These are phyloP conservation scores for Coemansia reversa DNA, from an alignment of 192 early-diverging fungal species.

Conservation along the genomic window DNA sequence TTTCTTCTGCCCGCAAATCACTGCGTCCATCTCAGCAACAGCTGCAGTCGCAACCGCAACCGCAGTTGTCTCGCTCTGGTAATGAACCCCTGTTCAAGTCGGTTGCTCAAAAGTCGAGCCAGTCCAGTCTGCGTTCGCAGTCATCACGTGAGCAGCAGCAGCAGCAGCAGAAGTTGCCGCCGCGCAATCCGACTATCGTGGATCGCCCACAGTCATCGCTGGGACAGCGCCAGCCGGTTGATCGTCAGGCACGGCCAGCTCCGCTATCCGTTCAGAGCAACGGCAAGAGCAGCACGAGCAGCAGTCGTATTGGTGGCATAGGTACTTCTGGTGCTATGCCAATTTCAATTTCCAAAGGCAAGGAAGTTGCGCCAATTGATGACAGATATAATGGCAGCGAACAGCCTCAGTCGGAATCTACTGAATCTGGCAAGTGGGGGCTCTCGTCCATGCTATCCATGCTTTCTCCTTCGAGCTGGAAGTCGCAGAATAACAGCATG, in stretches of 20 bases:
- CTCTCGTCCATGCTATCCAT: slow-evolving; percentile 44
- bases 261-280: slow-evolving; percentile 6
- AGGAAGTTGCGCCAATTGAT: background rate
- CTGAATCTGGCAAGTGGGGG: slow-evolving; percentile 33
- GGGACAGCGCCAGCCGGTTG: background rate
- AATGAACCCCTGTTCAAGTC: slow-evolving; percentile 38
- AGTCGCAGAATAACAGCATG: slow-evolving; percentile 16
- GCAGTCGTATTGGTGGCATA: background rate
- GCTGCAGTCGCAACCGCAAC: background rate
- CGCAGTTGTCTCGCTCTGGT: background rate
- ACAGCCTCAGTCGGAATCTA: slow-evolving; percentile 6
- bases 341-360: slow-evolving; percentile 21
- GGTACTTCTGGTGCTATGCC: slow-evolving; percentile 13
- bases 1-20: slow-evolving; percentile 1
- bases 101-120: slow-evolving; percentile 15
- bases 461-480: slow-evolving; percentile 53
- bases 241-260: slow-evolving; percentile 17
- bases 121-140: slow-evolving; percentile 15
- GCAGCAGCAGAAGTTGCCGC: background rate
- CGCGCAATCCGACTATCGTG: background rate
- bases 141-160: slow-evolving; percentile 16
- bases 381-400: slow-evolving; percentile 6
- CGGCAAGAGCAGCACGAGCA: slow-evolving; percentile 7
- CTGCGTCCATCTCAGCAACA: background rate
- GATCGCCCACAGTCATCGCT: background rate